Evolutionary conservation across 1,139 yeast species (phyloP).

Genomic region (Candida glucosophila): DNA sequence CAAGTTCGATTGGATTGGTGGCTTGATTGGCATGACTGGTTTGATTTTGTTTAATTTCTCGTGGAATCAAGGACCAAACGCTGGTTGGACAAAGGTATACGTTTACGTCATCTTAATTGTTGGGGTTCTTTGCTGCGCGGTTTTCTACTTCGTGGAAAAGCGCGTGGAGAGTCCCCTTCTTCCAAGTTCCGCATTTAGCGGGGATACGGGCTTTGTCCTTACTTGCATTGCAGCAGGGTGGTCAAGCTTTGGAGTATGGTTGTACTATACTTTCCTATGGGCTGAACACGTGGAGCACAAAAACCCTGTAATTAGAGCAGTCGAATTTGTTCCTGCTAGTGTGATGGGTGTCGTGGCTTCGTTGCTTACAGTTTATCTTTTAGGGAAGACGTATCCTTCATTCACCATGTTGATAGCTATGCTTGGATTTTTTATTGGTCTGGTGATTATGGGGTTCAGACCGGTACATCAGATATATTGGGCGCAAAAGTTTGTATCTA

Average conservation of each 20-base stretch:
- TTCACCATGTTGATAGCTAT: constrained; percentile 33
- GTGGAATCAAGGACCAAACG: constrained; percentile 49
- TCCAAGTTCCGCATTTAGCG: constrained; percentile 34
- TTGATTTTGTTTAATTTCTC: constrained; percentile 41
- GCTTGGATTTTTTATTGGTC: constrained; percentile 39
- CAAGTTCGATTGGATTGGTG: constrained; percentile 37
- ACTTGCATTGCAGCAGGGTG: constrained; percentile 38
- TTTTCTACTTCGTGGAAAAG: constrained; percentile 23
- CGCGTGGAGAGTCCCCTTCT: constrained; percentile 31
- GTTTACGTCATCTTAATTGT: constrained; percentile 36
- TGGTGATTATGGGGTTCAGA: constrained; percentile 36
- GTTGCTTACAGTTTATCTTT: constrained; percentile 30
- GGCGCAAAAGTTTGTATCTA: constrained; percentile 36
- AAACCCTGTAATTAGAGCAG: constrained; percentile 33
- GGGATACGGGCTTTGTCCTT: constrained; percentile 27
- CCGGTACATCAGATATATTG: constrained; percentile 43
- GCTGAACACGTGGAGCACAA: constrained; percentile 36
- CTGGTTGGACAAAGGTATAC: constrained; percentile 41
- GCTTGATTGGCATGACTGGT: constrained; percentile 38
- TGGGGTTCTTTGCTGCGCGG: constrained; percentile 25
- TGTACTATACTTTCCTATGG: constrained; percentile 33
- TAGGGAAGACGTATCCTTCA: constrained; percentile 36
- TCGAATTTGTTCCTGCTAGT: constrained; percentile 37
- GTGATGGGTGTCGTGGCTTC: constrained; percentile 42
- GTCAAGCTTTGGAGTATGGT: constrained; percentile 54